Base-by-base conservation (phyloP, 202 grass and related monocot genomes). In the Cymbopogon flexuosus region DNA sequence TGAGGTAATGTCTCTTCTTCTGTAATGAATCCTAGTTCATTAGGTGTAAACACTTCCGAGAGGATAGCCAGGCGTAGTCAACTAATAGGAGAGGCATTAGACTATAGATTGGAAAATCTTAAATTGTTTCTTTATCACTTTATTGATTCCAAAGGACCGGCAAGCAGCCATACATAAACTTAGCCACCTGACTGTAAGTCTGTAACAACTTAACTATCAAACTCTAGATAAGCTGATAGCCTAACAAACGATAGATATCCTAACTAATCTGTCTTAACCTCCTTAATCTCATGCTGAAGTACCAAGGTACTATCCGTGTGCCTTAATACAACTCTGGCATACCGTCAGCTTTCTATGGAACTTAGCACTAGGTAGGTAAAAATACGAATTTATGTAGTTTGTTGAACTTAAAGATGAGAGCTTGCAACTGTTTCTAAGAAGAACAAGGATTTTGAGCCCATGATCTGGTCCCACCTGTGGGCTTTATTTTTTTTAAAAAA, bases 1-100 rank as follows among this genome's bases (percentile, higher is more conserved):
- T 89, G 77, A 93, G 91, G 88, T 94, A 87, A 71, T 22, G 14
- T 13, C 13, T 76, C 87, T 68, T 66, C 62, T 65, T 67, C 41
- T 23, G 54, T 22, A 57, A 57, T 10, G 19, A 57, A 57, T 23
- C 54, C 54, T 57, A 57, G 52, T 22, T 22, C n/a, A 57, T 57
- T 57, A 57, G n/a, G 52, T 57, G 52, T 57, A 57, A 57, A 57
- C 52, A 21, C n/a, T 56, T 8, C 7, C 8, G 19, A 22, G 54
- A 22, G 54, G 54, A 57, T 57, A 57, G 19, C n/a, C 19, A 57
- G 19, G n/a, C 0, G 2, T 8, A 57, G 54, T 57, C 19, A 21
- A 16, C 7, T 57, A 57, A 3, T 10, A 7, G 3, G 19, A 18
- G 6, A 51, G 47, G 5, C 1, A 54, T 54, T 54, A 8, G 18